These are phyloP conservation scores for Fraxinus quadrangulata DNA, from an alignment of 257 asterid species.

Conservation along the genomic window DNA sequence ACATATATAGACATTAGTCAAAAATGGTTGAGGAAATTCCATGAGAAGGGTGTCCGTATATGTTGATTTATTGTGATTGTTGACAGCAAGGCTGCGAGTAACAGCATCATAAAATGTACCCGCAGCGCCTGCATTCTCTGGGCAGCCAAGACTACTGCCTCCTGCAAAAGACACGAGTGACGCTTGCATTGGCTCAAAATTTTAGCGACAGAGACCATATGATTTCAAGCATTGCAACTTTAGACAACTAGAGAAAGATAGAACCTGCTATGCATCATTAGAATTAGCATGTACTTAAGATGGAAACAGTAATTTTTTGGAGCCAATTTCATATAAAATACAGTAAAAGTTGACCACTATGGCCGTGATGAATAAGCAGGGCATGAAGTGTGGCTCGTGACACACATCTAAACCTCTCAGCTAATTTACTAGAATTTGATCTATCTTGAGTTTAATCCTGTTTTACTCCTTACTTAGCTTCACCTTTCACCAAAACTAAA, in stretches of 20 bases:
- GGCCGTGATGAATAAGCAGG: background rate
- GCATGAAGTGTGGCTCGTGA: background rate
- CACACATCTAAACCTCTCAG: background rate
- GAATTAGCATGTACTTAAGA: conserved; percentile 10
- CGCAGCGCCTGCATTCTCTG: conserved; percentile 97
- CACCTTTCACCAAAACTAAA: conserved; percentile 1
- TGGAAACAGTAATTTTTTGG: background rate
- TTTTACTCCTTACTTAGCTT: conserved; percentile 1
- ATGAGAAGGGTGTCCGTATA: conserved; percentile 87
- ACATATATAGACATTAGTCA: conserved; percentile 79
- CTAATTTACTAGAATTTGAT: conserved; percentile 8
- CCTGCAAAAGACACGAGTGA: conserved; percentile 54
- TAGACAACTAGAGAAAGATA: conserved; percentile 10
- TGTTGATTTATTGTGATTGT: conserved; percentile 75
- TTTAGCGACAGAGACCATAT: conserved; percentile 14
- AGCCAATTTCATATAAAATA: background rate
- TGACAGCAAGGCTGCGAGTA: conserved; percentile 91
- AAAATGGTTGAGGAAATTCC: conserved; percentile 92
- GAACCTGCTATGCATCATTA: conserved; percentile 4
- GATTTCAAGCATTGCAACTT: background rate
- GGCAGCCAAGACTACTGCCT: conserved; percentile 92
- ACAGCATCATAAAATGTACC: conserved; percentile 95
- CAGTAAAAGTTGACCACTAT: background rate
- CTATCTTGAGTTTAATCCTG: background rate
- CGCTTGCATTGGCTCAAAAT: conserved; percentile 29